These are phyloP conservation scores for Phytophthora fragariae DNA, from an alignment of 352 stramenopile species.

Conservation along the genomic window DNA sequence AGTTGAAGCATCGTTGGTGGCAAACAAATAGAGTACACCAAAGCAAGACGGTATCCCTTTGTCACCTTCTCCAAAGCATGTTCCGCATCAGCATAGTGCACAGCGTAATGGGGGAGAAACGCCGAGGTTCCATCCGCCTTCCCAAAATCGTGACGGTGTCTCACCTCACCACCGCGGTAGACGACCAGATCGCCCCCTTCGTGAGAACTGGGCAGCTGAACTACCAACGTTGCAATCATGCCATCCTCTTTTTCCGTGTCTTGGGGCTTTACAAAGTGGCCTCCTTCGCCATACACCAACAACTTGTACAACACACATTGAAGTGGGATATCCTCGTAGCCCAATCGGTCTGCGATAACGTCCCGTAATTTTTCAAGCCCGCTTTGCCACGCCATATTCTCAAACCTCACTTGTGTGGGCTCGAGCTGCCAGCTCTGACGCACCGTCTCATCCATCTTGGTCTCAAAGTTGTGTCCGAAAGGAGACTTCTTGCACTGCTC, in stretches of 20 bases:
- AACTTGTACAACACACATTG: conserved; percentile 47
- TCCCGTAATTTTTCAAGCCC: not conserved
- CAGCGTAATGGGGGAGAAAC: conserved; percentile 21
- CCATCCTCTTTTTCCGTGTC: conserved; percentile 59
- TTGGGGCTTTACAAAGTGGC: conserved; percentile 50
- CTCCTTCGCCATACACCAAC: conserved; percentile 47
- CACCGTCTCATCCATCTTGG: conserved; percentile 16
- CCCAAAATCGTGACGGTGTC: conserved; percentile 25
- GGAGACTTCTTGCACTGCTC: conserved; percentile 30
- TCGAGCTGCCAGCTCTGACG: conserved; percentile 22
- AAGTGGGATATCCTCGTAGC: conserved; percentile 13
- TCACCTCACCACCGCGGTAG: conserved; percentile 4
- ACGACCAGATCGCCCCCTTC: conserved; percentile 15
- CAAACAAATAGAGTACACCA: conserved; percentile 33
- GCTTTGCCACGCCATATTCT: conserved; percentile 3
- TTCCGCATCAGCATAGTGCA: conserved; percentile 32
- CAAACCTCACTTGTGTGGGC: not conserved
- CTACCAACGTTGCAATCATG: conserved; percentile 55
- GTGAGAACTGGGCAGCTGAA: conserved; percentile 38
- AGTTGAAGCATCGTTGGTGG: conserved; percentile 19
- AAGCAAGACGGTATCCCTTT: conserved; percentile 24
- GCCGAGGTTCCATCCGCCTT: conserved; percentile 17
- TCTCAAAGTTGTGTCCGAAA: conserved; percentile 14
- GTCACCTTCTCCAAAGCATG: conserved; percentile 28
- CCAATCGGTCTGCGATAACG: conserved; percentile 10